A percentile compares a stretch with the other conserved stretches of the same genome.
Conservation (phyloP, 1,284 basidiomycete species). For the Fomes fomentarius region DNA sequence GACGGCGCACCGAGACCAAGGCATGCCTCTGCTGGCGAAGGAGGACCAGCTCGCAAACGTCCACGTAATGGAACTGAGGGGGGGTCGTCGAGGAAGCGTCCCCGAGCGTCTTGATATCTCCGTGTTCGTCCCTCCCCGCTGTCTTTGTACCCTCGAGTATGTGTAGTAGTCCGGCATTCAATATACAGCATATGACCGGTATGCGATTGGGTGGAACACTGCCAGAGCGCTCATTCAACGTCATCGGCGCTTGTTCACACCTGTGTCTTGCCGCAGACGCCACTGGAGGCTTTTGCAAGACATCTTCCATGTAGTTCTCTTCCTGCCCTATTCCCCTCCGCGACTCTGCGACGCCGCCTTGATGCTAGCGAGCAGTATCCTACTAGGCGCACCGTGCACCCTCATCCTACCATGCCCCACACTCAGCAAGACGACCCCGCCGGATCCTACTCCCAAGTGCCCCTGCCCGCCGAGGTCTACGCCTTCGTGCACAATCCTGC, state of each 20-base stretch:
- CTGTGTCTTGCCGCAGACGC: neutral
- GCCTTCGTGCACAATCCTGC: slow-evolving; percentile 24
- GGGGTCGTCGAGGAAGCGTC: slow-evolving; percentile 13
- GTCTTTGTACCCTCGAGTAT: too few relatives aligned
- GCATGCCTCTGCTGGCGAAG: neutral
- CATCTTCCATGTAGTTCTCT: slow-evolving; percentile 23
- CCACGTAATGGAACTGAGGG: slow-evolving; percentile 6
- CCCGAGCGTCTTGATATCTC: slow-evolving; percentile 3
- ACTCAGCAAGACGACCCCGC: slow-evolving; percentile 15
- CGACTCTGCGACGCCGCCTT: slow-evolving; percentile 13
- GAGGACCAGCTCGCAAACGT: slow-evolving; percentile 14
- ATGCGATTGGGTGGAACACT: neutral
- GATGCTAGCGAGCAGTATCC: slow-evolving; percentile 14
- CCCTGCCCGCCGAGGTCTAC: slow-evolving; percentile 20
- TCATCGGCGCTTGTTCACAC: slow-evolving; percentile 14
- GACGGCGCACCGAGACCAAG: slow-evolving; percentile 17
- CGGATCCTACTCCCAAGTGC: slow-evolving; percentile 14
- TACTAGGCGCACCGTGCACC: neutral
- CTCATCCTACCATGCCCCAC: slow-evolving; percentile 12
- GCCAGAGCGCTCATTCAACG: too few relatives aligned
- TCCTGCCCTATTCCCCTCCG: slow-evolving; percentile 1
- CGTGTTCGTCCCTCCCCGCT: too few relatives aligned
- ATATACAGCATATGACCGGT: neutral
- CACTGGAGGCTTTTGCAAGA: slow-evolving; percentile 3
- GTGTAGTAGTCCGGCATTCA: too few relatives aligned